Evolutionary conservation across 192 early-diverging fungal genomes (phyloP).

Genomic region (Rhizoclosmatium globosum): DNA sequence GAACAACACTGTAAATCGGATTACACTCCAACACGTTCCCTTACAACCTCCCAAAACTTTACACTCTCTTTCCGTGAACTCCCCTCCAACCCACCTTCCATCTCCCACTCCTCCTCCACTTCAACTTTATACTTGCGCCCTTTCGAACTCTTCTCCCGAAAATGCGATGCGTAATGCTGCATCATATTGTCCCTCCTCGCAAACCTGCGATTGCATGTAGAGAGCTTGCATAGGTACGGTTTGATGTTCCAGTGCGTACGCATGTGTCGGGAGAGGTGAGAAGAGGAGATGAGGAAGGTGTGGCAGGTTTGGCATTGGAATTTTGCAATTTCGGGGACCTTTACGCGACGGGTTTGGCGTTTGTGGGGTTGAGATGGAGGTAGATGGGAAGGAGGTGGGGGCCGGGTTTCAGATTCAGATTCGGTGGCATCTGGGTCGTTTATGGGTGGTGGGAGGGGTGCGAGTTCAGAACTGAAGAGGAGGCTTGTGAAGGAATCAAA

Average conservation of each 20-base stretch:
- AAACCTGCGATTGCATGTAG: neutral
- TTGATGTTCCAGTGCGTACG: neutral
- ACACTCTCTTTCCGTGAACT: neutral
- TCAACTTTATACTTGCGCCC: conserved; percentile 3
- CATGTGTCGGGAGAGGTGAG: neutral
- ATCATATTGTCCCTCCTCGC: neutral
- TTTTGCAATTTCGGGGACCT: too few relatives aligned
- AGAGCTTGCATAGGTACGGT: neutral
- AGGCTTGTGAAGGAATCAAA: too few relatives aligned
- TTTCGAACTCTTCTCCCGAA: neutral
- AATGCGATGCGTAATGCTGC: conserved; percentile 15
- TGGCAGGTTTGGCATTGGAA: neutral
- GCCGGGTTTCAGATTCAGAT: too few relatives aligned
- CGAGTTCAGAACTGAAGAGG: too few relatives aligned
- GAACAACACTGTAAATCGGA: too few relatives aligned
- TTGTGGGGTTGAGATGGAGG: too few relatives aligned
- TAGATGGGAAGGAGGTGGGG: too few relatives aligned
- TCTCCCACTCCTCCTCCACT: neutral
- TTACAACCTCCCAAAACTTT: conserved; percentile 4
- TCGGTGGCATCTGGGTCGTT: too few relatives aligned
- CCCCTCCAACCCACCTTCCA: neutral
- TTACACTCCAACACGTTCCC: neutral
- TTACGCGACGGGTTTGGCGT: too few relatives aligned
- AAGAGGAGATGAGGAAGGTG: neutral
- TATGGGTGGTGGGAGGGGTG: too few relatives aligned